Evolutionary conservation across 352 stramenopile species (phyloP), one percentile per base, ranked within the genome.

Genomic region (Pythium dissotocum): DNA sequence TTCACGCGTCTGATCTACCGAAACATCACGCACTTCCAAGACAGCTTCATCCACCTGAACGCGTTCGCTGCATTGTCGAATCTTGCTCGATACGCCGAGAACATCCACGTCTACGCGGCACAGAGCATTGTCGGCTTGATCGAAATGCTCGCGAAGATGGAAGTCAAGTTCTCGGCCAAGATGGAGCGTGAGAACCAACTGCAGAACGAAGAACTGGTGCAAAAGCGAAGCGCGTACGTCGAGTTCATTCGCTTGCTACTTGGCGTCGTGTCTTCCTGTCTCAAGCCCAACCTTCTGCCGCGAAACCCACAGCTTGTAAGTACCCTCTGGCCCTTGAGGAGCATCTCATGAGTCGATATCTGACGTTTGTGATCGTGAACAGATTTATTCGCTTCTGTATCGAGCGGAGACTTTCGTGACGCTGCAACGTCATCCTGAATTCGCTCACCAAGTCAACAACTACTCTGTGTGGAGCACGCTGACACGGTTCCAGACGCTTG

Each of bases 331-430:
- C 10, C 9, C 36, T 0, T 42, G 7, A 42, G 36, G 33, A 38
- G 33, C 9, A 38, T 38, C 33, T 38, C 9, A 38, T 38, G 36
- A 42, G 10, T 42, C 14, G 7, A 42, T 9, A 28, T 28, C 44
- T 52, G 26, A 52, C 21, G 3, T 2, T 51, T 21, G 46, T 26
- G 33, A 4, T 33, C 18, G 2, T 42, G 24, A 28, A 12, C 67
- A 87, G 79, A 93, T 95, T 87, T 95, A 93, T 88, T 88, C 85
- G 33, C 67, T 95, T 12, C 57, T 95, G 33, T 88, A 95, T 61
- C 81, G 80, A 24, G 78, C 80, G 5, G 77, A 86, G 21, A 86
- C 83, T 24, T 90, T 95, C 53, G 38, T 66, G 10, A 65, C 57
- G 14, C 64, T 95, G 65, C 75, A 90, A 40, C 63, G 73, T 28